A percentile compares a stretch with the other conserved stretches of the same genome.
Conservation (phyloP, 2,329 filamentous ascomycete species). For the Phialophora tarda region DNA sequence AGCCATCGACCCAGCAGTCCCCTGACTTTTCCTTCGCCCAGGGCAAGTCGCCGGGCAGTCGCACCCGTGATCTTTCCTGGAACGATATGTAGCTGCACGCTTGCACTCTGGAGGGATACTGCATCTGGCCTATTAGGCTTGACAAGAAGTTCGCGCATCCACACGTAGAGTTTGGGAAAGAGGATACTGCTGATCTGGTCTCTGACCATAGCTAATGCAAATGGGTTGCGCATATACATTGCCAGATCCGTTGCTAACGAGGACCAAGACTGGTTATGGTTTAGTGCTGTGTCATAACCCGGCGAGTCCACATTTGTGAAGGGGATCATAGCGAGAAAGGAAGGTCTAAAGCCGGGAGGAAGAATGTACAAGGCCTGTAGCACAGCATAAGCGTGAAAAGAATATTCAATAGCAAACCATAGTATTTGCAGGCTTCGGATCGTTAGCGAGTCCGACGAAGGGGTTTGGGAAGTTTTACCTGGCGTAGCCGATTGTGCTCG, state of each 20-base stretch:
- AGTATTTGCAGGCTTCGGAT: conserved; percentile 44
- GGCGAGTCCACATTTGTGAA: conserved; percentile 45
- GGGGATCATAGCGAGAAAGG: conserved; percentile 45
- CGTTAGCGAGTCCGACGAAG: conserved; percentile 32
- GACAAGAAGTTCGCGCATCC: conserved; percentile 29
- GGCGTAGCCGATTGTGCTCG: conserved; percentile 40
- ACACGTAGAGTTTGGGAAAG: conserved; percentile 26
- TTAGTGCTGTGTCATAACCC: conserved; percentile 44
- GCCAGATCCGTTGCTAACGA: conserved; percentile 42
- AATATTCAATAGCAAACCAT: conserved; percentile 48
- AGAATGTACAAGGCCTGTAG: conserved; percentile 52
- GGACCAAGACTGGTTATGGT: conserved; percentile 40
- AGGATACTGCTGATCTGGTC: conserved; percentile 27
- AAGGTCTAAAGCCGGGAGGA: conserved; percentile 44
- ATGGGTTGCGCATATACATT: conserved; percentile 46
- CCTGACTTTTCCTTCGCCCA: not conserved
- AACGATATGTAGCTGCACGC: not conserved
- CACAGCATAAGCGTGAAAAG: conserved; percentile 51
- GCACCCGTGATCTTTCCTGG: not conserved
- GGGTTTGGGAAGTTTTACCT: conserved; percentile 19
- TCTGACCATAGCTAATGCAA: conserved; percentile 34
- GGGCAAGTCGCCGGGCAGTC: not conserved
- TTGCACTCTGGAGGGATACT: conserved; percentile 26
- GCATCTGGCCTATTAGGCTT: conserved; percentile 35
- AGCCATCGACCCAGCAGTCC: conserved; percentile 9